Evolutionary conservation across 352 stramenopile genomes (phyloP), one percentile per base, ranked within the genome.

Genomic region (Globisporangium rhizosaccharum): DNA sequence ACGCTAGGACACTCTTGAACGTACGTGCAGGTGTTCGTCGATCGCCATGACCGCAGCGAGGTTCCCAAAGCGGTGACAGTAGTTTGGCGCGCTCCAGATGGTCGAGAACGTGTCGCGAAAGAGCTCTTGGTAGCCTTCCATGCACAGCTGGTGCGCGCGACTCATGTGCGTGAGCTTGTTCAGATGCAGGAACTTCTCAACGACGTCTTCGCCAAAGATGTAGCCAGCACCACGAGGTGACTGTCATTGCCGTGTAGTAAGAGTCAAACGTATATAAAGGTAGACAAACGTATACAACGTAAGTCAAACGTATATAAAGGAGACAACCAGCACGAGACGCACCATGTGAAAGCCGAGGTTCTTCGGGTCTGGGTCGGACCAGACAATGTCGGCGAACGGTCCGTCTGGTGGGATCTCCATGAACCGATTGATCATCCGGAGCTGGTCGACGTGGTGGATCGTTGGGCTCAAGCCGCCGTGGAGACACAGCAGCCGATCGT

Each of bases 381-480:
- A 94, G 30, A 94, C 75, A 61, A 94, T 87, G 56, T 94, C 84
- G 41, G 80, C 80, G 61, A 91, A 90, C 20, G 84, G 80, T 3
- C 82, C 82, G 46, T 91, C 82, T 14, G 80, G 75, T 33, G 82
- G 82, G 57, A 91, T 89, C 71, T 91, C 82, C 68, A 88, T 82
- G 57, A 90, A 88, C 10, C 82, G 75, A 59, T 92, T 63, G 54
- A 96, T 86, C 72, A 90, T 85, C 48, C 85, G 80, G 67, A 98
- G 88, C 69, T 99, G 94, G 69, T 98, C 93, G 25, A 99, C 46
- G 51, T 88, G 80, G 55, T 91, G 77, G 56, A 91, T 71, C 25
- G 79, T 78, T 3, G 82, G 82, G 51, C 77, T 88, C 3, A 91
- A 49, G 0, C 82, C 82, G 23, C 82, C 82, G 56, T 91, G 82